phyloP scores from a whole-genome alignment of 2,329 filamentous ascomycete species.

The Dactylellina cionopaga region DNA sequence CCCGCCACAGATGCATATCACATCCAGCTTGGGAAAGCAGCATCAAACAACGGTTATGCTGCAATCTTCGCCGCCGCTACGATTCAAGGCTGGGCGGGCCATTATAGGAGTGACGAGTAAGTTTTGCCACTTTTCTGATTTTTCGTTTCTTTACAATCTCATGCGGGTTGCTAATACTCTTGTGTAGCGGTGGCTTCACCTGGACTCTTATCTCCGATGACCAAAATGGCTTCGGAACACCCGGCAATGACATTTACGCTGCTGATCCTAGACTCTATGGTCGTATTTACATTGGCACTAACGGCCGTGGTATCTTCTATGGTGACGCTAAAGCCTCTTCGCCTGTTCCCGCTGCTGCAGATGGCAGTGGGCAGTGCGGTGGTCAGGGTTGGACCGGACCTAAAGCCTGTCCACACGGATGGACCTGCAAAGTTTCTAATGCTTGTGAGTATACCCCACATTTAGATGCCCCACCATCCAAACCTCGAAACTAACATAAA shows the following conservation, averaged over 20 bases:
- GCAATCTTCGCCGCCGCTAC: constrained; percentile 55
- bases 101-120: constrained; percentile 54
- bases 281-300: constrained; percentile 54
- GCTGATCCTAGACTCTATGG: constrained; percentile 53
- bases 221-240: constrained; percentile 53
- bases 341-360: constrained; percentile 38
- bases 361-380: constrained; percentile 45
- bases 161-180: not conserved
- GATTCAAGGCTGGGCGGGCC: constrained; percentile 52
- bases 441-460: constrained; percentile 24
- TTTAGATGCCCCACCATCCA: not conserved
- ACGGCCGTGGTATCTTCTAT: constrained; percentile 56
- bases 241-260: constrained; percentile 52
- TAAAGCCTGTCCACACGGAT: constrained; percentile 37
- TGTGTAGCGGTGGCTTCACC: constrained; percentile 32
- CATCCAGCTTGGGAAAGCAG: constrained; percentile 52
- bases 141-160: not conserved
- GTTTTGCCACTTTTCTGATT: not conserved
- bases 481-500: not conserved
- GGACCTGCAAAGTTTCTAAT: constrained; percentile 43
- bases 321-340: constrained; percentile 38
- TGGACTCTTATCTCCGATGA: constrained; percentile 55
- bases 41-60: constrained; percentile 52
- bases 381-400: constrained; percentile 38
- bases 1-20: constrained; percentile 53